These are phyloP conservation scores for Aureobasidium mangrovei DNA, from an alignment of 2,329 filamentous ascomycete species.

Conservation along the genomic window DNA sequence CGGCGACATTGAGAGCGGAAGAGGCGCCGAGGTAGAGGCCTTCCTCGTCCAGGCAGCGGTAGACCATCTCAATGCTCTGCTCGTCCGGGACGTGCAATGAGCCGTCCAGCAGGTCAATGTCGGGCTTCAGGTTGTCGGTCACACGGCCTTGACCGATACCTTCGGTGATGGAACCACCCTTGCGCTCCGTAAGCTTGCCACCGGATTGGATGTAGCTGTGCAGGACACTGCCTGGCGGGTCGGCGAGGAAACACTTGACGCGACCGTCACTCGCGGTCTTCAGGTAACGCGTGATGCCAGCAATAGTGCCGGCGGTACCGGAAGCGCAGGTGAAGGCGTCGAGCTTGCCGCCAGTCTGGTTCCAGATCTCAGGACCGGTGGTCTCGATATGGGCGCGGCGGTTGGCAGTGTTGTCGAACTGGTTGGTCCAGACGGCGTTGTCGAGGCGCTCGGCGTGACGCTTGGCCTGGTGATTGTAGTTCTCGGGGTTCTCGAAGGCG, in stretches of 20 bases:
- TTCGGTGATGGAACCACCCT: constrained; percentile 87
- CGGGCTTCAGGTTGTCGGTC: constrained; percentile 85
- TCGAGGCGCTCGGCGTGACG: constrained; percentile 78
- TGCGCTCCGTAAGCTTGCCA: constrained; percentile 70
- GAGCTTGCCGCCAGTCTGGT: constrained; percentile 74
- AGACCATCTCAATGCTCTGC: constrained; percentile 96
- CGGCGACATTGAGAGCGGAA: constrained; percentile 88
- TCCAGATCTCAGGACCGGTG: constrained; percentile 95
- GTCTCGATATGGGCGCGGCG: constrained; percentile 91
- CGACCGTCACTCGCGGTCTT: constrained; percentile 71
- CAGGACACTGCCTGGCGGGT: constrained; percentile 87
- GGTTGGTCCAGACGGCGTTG: constrained; percentile 96
- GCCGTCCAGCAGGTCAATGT: constrained; percentile 76
- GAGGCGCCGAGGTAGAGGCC: constrained; percentile 91
- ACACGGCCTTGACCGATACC: constrained; percentile 94
- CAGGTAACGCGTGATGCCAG: constrained; percentile 77
- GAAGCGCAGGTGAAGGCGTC: constrained; percentile 95
- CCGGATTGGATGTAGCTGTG: constrained; percentile 85
- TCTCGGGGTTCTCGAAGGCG: constrained; percentile 86
- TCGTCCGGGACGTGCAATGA: constrained; percentile 80
- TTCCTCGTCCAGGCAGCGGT: constrained; percentile 90
- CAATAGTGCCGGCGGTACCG: constrained; percentile 84
- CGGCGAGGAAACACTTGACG: constrained; percentile 83
- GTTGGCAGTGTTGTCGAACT: constrained; percentile 96
- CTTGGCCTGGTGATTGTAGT: constrained; percentile 95